Evolutionary conservation across 139 green algal species (phyloP).

Genomic region (Chlamydomonas schloesseri): DNA sequence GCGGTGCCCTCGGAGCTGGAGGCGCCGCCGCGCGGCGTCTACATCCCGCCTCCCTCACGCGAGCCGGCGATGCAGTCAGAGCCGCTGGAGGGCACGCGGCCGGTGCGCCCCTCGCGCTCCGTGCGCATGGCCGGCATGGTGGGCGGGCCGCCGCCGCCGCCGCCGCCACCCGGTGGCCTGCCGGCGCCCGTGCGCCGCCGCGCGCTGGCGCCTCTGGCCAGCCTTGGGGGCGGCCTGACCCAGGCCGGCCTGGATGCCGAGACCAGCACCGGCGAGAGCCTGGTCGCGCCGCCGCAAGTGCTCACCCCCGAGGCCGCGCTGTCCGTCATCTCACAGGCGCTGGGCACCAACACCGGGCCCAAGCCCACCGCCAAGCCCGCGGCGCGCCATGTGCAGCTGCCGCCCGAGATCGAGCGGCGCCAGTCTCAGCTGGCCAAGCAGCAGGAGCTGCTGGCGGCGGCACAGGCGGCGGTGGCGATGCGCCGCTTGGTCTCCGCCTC

Average conservation of each 20-base stretch:
- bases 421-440: slow-evolving; percentile 29
- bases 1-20: no score
- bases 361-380: not conserved
- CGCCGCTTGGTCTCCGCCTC: not conserved
- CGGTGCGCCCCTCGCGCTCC: not conserved
- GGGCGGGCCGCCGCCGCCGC: slow-evolving; percentile 8
- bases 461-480: slow-evolving; percentile 8
- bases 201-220: not conserved
- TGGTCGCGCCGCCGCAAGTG: slow-evolving; percentile 3
- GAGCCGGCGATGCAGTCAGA: slow-evolving; percentile 5
- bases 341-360: not conserved
- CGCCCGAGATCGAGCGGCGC: slow-evolving; percentile 39
- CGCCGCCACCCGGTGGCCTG: slow-evolving; percentile 2
- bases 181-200: slow-evolving; percentile 4
- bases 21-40: not conserved
- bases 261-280: no score
- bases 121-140: not conserved
- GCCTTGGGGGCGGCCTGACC: no score
- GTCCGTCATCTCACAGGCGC: slow-evolving; percentile 8
- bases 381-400: slow-evolving; percentile 11
- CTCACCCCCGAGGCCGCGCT: not conserved
- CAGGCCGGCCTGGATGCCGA: not conserved
- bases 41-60: slow-evolving; percentile 26
- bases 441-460: slow-evolving; percentile 41
- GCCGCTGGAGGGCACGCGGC: not conserved